Conservation (phyloP, 495 filamentous ascomycete genomes). For the Neurospora hispaniola region DNA sequence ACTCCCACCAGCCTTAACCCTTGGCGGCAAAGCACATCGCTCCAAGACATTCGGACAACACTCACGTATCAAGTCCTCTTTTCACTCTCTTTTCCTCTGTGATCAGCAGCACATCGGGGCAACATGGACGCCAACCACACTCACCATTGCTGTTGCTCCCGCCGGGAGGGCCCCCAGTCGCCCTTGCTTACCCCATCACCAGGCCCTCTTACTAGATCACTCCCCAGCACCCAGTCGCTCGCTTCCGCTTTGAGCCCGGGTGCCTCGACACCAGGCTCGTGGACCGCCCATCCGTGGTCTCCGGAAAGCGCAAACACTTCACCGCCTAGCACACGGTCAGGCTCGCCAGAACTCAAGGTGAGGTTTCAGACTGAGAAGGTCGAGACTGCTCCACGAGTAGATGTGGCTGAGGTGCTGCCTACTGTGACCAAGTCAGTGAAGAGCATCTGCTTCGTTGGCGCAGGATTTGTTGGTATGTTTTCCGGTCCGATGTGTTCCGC, state of each 20-base stretch:
- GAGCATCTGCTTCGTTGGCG: slow-evolving; percentile 33
- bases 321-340: slow-evolving; percentile 13
- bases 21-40: background rate
- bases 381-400: slow-evolving; percentile 2
- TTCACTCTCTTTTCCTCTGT: background rate
- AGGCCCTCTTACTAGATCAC: slow-evolving; percentile 8
- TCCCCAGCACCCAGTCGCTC: slow-evolving; percentile 18
- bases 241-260: slow-evolving; percentile 15
- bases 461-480: slow-evolving; percentile 23
- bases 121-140: background rate
- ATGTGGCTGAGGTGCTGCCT: background rate
- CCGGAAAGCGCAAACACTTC: slow-evolving; percentile 14
- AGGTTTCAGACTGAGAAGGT: slow-evolving; percentile 2
- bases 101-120: background rate
- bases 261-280: slow-evolving; percentile 11
- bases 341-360: slow-evolving; percentile 15
- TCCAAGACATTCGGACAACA: background rate
- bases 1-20: background rate
- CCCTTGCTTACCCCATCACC: background rate
- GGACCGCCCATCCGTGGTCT: slow-evolving; percentile 13
- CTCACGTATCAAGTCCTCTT: background rate
- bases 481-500: background rate
- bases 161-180: background rate
- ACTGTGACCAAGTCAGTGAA: slow-evolving; percentile 22
- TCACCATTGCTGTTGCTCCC: background rate